Evolutionary conservation across 2,329 filamentous ascomycete species (phyloP).

Genomic region (Diaporthe destruens): DNA sequence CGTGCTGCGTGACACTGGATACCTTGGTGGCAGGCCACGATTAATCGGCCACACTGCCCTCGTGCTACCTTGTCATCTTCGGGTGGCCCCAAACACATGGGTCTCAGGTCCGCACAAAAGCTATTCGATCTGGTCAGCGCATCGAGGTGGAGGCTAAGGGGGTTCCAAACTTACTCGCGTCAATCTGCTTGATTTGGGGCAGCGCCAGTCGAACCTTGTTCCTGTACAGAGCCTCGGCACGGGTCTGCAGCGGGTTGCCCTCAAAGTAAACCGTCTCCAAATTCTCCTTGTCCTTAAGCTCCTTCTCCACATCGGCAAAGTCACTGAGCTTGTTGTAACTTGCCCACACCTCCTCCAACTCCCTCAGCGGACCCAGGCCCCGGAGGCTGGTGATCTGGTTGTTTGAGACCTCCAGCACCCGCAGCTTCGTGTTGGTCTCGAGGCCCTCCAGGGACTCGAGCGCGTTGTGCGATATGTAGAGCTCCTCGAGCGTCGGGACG

Average conservation of each 20-base stretch:
- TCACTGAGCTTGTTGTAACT: conserved; percentile 86
- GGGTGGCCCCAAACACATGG: neutral
- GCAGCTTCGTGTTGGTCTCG: conserved; percentile 74
- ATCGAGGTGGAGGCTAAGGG: neutral
- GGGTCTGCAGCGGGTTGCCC: conserved; percentile 88
- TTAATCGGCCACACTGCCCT: neutral
- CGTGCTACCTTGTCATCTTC: neutral
- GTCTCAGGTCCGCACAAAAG: conserved; percentile 47
- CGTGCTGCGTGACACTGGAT: neutral
- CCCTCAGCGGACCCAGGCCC: conserved; percentile 75
- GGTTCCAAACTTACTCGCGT: conserved; percentile 82
- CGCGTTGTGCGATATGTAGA: conserved; percentile 97
- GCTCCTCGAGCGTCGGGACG: conserved; percentile 84
- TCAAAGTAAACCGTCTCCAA: conserved; percentile 96
- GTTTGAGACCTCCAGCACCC: conserved; percentile 88
- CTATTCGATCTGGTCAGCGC: conserved; percentile 44
- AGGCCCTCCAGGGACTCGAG: conserved; percentile 82
- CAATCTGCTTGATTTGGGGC: conserved; percentile 91
- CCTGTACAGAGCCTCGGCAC: conserved; percentile 85
- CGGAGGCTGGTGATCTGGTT: conserved; percentile 84
- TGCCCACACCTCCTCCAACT: conserved; percentile 94
- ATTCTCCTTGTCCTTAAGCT: conserved; percentile 81
- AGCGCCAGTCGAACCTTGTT: conserved; percentile 93
- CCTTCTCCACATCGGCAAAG: conserved; percentile 84
- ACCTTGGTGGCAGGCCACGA: neutral